A percentile compares a stretch with the other conserved stretches of the same genome.
Evolutionary conservation across 306 rosid species (phyloP).

Genomic region (Cicer pinnatifidum): DNA sequence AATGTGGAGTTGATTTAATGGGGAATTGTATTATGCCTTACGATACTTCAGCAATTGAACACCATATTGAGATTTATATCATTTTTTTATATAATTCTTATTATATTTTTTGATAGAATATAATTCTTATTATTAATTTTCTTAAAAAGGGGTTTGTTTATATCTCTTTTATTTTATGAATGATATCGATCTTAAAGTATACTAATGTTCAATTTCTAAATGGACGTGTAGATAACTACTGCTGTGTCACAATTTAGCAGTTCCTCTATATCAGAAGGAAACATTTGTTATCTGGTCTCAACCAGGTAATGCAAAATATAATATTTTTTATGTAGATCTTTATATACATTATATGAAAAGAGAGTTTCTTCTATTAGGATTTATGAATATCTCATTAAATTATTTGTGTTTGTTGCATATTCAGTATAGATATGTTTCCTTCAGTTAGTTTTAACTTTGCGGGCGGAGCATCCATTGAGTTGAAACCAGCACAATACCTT

Average conservation of each 20-base stretch:
- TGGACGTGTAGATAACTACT: conserved; percentile 65
- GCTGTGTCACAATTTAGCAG: conserved; percentile 66
- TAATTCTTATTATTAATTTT: neutral
- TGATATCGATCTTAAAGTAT: conserved; percentile 10
- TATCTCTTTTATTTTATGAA: conserved; percentile 4
- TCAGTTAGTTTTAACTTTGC: conserved; percentile 81
- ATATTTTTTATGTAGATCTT: conserved; percentile 28
- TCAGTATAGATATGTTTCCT: conserved; percentile 77
- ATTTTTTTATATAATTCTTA: neutral
- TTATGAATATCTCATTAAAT: conserved; percentile 43
- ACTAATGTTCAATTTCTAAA: conserved; percentile 44
- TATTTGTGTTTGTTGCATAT: conserved; percentile 43
- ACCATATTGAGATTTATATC: conserved; percentile 5
- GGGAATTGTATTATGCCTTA: conserved; percentile 5
- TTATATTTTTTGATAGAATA: too few species aligned
- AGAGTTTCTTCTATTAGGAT: conserved; percentile 19
- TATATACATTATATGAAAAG: neutral
- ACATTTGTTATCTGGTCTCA: conserved; percentile 80
- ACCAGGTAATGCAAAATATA: conserved; percentile 61
- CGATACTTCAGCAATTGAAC: conserved; percentile 32
- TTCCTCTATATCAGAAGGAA: conserved; percentile 71
- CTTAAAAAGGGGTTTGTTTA: conserved; percentile 11
- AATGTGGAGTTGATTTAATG: conserved; percentile 38
- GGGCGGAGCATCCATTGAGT: conserved; percentile 82
- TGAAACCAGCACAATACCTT: conserved; percentile 92